Evolutionary conservation across 1,284 basidiomycete species (phyloP).

Genomic region (Malassezia japonica): DNA sequence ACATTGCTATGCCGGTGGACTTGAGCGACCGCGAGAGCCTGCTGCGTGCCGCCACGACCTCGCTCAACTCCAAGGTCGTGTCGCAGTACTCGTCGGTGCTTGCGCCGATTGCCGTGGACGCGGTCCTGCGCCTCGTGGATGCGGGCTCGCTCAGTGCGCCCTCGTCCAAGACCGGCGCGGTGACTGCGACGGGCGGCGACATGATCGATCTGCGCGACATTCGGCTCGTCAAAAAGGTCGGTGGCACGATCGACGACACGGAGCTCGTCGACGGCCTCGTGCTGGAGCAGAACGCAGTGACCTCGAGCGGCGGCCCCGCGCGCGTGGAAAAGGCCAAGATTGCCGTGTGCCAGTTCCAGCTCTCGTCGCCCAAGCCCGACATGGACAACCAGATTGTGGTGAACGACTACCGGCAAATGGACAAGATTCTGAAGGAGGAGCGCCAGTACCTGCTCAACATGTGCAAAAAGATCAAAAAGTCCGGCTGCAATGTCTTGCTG

Average conservation of each 20-base stretch:
- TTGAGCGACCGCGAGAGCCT: conserved; percentile 77
- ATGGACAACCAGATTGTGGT: conserved; percentile 99
- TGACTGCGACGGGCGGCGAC: conserved; percentile 15
- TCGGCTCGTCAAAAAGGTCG: conserved; percentile 94
- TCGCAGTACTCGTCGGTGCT: conserved; percentile 97
- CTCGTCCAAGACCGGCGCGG: background rate
- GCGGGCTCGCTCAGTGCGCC: background rate
- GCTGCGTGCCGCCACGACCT: conserved; percentile 85
- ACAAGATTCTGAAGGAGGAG: conserved; percentile 98
- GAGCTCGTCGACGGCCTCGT: conserved; percentile 93
- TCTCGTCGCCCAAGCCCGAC: conserved; percentile 94
- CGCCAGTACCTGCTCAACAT: conserved; percentile 95
- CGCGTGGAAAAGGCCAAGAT: conserved; percentile 98
- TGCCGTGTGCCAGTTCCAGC: conserved; percentile 95
- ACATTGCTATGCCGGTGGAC: conserved; percentile 86
- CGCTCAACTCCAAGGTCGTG: conserved; percentile 97
- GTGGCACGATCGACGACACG: conserved; percentile 97
- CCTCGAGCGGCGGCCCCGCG: conserved; percentile 80
- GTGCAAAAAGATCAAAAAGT: conserved; percentile 99
- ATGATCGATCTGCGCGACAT: conserved; percentile 88
- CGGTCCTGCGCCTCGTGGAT: conserved; percentile 56
- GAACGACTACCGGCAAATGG: conserved; percentile 99
- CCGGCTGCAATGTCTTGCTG: conserved; percentile 94
- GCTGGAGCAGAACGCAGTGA: conserved; percentile 86
- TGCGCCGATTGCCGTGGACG: conserved; percentile 90